Base-by-base conservation (phyloP, 2,329 filamentous ascomycete species). In the Lasiodiplodia theobromae region DNA sequence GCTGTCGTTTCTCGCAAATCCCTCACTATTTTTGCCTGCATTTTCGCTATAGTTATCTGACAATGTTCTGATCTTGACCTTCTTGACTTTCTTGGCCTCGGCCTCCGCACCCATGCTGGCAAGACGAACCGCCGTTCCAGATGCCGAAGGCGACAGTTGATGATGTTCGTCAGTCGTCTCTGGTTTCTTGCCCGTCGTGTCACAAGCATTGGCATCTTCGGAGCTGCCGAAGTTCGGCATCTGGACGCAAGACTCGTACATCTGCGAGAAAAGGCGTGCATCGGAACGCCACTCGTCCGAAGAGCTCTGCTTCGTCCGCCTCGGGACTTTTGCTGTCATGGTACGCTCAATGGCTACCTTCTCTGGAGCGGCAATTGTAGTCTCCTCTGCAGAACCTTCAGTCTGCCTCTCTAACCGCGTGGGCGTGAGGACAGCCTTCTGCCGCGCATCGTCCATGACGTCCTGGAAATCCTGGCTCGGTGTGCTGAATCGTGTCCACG, bases 241-340 rank as follows among this genome's bases (percentile, higher is more conserved):
- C n/a, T 53, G 47, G 21, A 80, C 66, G 54, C 76, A 80, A 23
- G 74, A 71, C 44, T 78, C 76, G 67, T 81, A 80, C 68, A 77
- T 78, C 37, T 73, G 71, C 3, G 77, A 79, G 76, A 75, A 78
- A 8, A 74, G 72, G 14, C 74, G 75, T 2, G 78, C 78, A 23
- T 70, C 66, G 2, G 37, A 47, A n/a, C 60, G 51, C 67, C 67
- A 68, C 16, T 68, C 67, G 2, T 68, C 67, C 12, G 67, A 68
- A 4, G 56, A 62, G 7, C 28, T 64, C 2, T 64, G 47, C 12
- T 25, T 31, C 31, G 25, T 23, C 10, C 44, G 44, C 28, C 23
- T 23, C 7, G 23, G 34, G 14, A 31, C 28, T n/a, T 52, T 64
- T 3, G n/a, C 5, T 5, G 21, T 18, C 5, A 40, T 14, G 21